phyloP scores from a whole-genome alignment of 1,139 yeast genomes.

The Meyerozyma smithsonii region DNA sequence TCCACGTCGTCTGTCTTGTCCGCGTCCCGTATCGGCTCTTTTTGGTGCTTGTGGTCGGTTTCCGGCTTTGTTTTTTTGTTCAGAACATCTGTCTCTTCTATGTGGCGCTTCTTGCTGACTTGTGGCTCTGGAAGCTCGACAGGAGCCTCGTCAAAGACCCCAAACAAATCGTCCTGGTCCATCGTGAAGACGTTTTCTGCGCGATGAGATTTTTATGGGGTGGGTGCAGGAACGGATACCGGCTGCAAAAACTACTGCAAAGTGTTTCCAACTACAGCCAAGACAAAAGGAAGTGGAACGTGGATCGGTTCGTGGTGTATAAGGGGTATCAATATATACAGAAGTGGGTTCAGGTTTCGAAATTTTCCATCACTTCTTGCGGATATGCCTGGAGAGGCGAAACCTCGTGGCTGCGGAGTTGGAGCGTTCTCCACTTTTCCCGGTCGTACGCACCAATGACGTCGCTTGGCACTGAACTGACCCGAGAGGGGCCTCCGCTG shows the following conservation, averaged over 20 bases:
- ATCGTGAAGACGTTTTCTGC: slow-evolving; percentile 8
- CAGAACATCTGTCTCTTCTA: slow-evolving; percentile 4
- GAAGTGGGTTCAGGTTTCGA: no score
- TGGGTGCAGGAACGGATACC: neutral
- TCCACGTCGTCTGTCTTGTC: slow-evolving; percentile 12
- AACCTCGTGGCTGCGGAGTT: slow-evolving; percentile 9
- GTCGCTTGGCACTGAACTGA: slow-evolving; percentile 46
- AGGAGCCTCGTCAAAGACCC: slow-evolving; percentile 60
- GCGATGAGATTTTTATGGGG: slow-evolving; percentile 4
- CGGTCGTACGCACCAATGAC: slow-evolving; percentile 61
- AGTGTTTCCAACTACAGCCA: no score
- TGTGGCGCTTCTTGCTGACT: slow-evolving; percentile 1
- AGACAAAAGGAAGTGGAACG: no score
- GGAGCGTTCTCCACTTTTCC: slow-evolving; percentile 59
- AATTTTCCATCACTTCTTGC: no score
- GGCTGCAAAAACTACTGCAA: neutral
- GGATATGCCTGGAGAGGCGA: no score
- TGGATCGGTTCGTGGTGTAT: no score
- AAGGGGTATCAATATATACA: no score
- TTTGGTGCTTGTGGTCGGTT: slow-evolving; percentile 5
- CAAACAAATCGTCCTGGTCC: slow-evolving; percentile 58
- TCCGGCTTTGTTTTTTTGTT: slow-evolving; percentile 7
- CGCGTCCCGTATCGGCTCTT: slow-evolving; percentile 17
- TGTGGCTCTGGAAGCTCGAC: slow-evolving; percentile 7
- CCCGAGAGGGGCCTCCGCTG: slow-evolving; percentile 6